A percentile compares a stretch with the other conserved stretches of the same genome.
Evolutionary conservation across 2,329 filamentous ascomycete genomes (phyloP).

Genomic region (Alternaria gaisen): DNA sequence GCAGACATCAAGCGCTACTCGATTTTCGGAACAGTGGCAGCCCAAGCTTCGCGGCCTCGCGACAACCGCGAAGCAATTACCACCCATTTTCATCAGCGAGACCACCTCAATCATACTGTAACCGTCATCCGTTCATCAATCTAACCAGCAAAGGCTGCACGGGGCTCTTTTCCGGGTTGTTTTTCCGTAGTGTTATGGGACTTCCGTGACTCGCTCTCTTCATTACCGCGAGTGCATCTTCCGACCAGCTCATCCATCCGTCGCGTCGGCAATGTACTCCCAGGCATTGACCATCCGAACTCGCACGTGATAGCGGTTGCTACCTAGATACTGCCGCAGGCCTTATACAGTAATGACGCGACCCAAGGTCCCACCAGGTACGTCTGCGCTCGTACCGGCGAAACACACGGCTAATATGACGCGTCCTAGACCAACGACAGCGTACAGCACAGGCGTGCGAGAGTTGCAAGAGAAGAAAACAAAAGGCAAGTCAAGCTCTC

Average conservation of each 20-base stretch:
- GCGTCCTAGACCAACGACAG: constrained; percentile 67
- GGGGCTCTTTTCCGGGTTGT: constrained; percentile 11
- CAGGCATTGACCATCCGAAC: constrained; percentile 17
- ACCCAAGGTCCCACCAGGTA: constrained; percentile 47
- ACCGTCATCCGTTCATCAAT: constrained; percentile 15
- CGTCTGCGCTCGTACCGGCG: constrained; percentile 21
- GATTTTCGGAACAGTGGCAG: constrained; percentile 10
- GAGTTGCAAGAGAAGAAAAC: constrained; percentile 71
- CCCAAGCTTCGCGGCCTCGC: constrained; percentile 4
- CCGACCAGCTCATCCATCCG: constrained; percentile 40
- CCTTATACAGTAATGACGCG: constrained; percentile 39
- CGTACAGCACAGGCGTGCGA: constrained; percentile 71
- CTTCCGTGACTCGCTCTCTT: constrained; percentile 23
- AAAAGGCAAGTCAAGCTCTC: constrained; percentile 63
- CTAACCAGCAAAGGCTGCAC: constrained; percentile 2
- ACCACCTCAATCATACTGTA: constrained; percentile 4
- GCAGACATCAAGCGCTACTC: constrained; percentile 16
- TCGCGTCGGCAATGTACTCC: constrained; percentile 33
- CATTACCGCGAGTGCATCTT: constrained; percentile 33
- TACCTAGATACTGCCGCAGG: constrained; percentile 12
- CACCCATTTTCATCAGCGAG: constrained; percentile 4
- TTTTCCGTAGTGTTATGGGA: constrained; percentile 8
- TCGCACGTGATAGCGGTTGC: constrained; percentile 32
- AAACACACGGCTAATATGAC: constrained; percentile 55
- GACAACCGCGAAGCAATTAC: background rate